Percentiles rank a stretch among this genome's conserved stretches.
Evolutionary conservation across 352 stramenopile genomes (phyloP).

Genomic region (Globisporangium okanoganense): DNA sequence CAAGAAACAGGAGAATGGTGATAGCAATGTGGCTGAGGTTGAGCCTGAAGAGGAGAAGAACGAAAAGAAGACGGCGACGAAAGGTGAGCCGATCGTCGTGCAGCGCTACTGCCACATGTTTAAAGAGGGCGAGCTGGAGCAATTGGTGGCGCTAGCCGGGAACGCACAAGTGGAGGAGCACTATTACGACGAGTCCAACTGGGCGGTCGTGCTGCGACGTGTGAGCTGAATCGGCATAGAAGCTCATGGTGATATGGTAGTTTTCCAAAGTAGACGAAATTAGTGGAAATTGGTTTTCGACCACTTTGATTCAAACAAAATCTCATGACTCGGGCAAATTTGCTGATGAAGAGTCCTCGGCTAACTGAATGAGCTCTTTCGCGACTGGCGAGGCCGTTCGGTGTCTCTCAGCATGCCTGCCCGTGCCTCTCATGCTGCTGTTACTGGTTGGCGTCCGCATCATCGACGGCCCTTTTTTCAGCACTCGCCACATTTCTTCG

Average conservation of each 20-base stretch:
- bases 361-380: not conserved
- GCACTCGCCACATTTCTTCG: conserved; percentile 30
- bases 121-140: conserved; percentile 78
- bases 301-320: not conserved
- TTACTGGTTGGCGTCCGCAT: not conserved
- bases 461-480: conserved; percentile 21
- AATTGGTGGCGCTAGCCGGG: conserved; percentile 51
- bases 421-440: not conserved
- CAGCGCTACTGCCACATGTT: conserved; percentile 90
- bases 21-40: not conserved
- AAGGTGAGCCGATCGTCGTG: conserved; percentile 39
- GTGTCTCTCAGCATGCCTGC: not conserved
- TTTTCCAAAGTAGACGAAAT: not conserved
- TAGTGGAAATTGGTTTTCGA: not conserved
- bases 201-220: conserved; percentile 73
- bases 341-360: not conserved
- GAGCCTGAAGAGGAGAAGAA: not conserved
- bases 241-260: not conserved
- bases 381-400: not conserved
- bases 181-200: conserved; percentile 88
- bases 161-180: conserved; percentile 61
- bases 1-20: conserved; percentile 3
- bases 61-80: not conserved
- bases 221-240: conserved; percentile 12
- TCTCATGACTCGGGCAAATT: not conserved